Conservation (phyloP, 2,329 filamentous ascomycete genomes). For the Simplicillium sp. region DNA sequence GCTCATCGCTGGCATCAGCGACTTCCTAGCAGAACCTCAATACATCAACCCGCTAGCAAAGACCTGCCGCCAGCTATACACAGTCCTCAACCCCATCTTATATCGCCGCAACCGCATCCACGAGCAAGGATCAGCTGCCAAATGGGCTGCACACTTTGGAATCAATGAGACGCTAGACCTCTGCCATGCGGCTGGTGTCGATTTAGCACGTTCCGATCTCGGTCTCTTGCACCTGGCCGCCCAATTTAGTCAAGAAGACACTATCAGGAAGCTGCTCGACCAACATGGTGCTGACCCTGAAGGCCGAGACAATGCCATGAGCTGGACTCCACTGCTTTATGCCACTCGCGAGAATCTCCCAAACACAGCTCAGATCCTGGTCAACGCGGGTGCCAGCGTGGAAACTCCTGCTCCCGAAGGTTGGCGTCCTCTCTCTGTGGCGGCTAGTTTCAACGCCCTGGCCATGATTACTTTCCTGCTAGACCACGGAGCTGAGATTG, state of each 20-base stretch:
- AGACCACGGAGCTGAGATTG: constrained; percentile 2
- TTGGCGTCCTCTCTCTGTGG: constrained; percentile 8
- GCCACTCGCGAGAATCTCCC: constrained; percentile 6
- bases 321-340: constrained; percentile 7
- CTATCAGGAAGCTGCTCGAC: constrained; percentile 3
- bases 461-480: constrained; percentile 6
- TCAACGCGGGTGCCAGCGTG: constrained; percentile 4
- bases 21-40: not conserved
- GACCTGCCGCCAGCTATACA: constrained; percentile 1
- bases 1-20: not conserved
- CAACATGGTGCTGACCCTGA: constrained; percentile 2
- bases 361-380: constrained; percentile 5
- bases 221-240: constrained; percentile 6
- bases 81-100: not conserved
- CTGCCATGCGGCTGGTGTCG: not conserved
- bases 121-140: not conserved
- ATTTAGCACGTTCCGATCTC: not conserved
- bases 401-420: constrained; percentile 4
- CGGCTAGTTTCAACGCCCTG: constrained; percentile 7
- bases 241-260: not conserved
- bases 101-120: constrained; percentile 2
- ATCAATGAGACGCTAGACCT: not conserved
- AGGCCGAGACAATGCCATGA: not conserved
- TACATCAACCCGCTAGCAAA: not conserved
- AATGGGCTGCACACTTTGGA: constrained; percentile 2